These are phyloP conservation scores for Aspergillus indologenus DNA, from an alignment of 495 filamentous ascomycete species.

Conservation along the genomic window DNA sequence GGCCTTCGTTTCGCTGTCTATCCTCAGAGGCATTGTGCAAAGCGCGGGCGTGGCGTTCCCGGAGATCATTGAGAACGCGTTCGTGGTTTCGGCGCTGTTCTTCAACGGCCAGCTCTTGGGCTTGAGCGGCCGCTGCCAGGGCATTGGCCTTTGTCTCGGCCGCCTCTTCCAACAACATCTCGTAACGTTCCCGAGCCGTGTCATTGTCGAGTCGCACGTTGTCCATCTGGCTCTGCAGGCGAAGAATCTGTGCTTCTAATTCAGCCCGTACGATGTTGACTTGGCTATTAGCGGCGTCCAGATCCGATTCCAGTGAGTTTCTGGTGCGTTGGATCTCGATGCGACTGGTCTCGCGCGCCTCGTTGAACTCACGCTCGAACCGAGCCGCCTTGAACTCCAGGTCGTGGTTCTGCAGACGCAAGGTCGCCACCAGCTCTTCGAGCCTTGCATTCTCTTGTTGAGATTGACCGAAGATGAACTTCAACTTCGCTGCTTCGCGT, in stretches of 20 bases:
- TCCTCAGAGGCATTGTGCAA: slow-evolving; percentile 70
- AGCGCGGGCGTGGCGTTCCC: slow-evolving; percentile 68
- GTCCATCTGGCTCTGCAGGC: slow-evolving; percentile 67
- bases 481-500: slow-evolving; percentile 58
- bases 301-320: slow-evolving; percentile 71
- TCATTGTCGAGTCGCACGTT: slow-evolving; percentile 69
- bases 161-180: slow-evolving; percentile 75
- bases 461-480: slow-evolving; percentile 53
- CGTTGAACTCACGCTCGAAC: slow-evolving; percentile 78
- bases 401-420: slow-evolving; percentile 67
- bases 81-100: slow-evolving; percentile 70
- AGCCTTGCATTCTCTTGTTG: slow-evolving; percentile 57
- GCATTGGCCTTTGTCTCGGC: slow-evolving; percentile 49
- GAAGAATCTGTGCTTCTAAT: slow-evolving; percentile 67
- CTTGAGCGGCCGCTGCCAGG: slow-evolving; percentile 53
- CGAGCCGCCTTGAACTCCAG: slow-evolving; percentile 58
- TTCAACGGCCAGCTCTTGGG: slow-evolving; percentile 61
- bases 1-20: slow-evolving; percentile 63
- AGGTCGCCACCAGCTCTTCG: slow-evolving; percentile 58
- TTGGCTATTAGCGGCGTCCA: slow-evolving; percentile 77
- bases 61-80: slow-evolving; percentile 59
- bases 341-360: slow-evolving; percentile 71
- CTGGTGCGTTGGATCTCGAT: slow-evolving; percentile 76
- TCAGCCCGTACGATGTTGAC: slow-evolving; percentile 75
- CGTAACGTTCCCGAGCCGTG: slow-evolving; percentile 66